Evolutionary conservation across 1,284 basidiomycete genomes (phyloP).

Genomic region (Meira miltonrushii): DNA sequence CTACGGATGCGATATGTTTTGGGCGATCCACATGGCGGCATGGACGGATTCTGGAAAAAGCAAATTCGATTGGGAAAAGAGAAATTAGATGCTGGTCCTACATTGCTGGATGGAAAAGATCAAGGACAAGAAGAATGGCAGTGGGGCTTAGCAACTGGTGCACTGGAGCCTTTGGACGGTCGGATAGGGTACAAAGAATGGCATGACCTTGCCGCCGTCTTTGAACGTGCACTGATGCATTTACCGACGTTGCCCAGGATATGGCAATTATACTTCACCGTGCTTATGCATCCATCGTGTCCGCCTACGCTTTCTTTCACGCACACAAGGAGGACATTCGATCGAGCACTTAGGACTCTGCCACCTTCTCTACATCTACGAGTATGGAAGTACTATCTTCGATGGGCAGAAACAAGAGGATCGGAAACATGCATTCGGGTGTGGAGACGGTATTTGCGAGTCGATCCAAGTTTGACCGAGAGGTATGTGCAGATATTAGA

Average conservation of each 20-base stretch:
- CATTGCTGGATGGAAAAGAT: conserved; percentile 53
- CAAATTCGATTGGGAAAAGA: conserved; percentile 54
- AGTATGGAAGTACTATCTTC: conserved; percentile 89
- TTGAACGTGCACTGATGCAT: conserved; percentile 91
- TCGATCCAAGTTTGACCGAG: conserved; percentile 52
- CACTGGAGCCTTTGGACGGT: conserved; percentile 68
- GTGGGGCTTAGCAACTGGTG: conserved; percentile 6
- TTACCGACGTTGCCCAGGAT: conserved; percentile 83
- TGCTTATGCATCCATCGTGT: conserved; percentile 85
- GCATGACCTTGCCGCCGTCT: conserved; percentile 77
- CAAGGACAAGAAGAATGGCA: conserved; percentile 72
- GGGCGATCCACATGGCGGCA: conserved; percentile 60
- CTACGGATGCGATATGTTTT: conserved; percentile 80
- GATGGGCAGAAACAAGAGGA: conserved; percentile 81
- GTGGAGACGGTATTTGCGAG: conserved; percentile 80
- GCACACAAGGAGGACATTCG: conserved; percentile 87
- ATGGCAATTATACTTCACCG: conserved; percentile 86
- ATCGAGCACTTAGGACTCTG: conserved; percentile 86
- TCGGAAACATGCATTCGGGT: conserved; percentile 79
- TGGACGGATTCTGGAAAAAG: conserved; percentile 50
- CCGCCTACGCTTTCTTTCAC: conserved; percentile 77
- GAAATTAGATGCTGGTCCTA: conserved; percentile 60
- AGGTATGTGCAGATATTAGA: conserved; percentile 45
- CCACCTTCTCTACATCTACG: conserved; percentile 89
- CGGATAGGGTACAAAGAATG: conserved; percentile 90